Conservation (phyloP, 192 early-diverging fungal genomes). For the Umbelopsis vinacea region DNA sequence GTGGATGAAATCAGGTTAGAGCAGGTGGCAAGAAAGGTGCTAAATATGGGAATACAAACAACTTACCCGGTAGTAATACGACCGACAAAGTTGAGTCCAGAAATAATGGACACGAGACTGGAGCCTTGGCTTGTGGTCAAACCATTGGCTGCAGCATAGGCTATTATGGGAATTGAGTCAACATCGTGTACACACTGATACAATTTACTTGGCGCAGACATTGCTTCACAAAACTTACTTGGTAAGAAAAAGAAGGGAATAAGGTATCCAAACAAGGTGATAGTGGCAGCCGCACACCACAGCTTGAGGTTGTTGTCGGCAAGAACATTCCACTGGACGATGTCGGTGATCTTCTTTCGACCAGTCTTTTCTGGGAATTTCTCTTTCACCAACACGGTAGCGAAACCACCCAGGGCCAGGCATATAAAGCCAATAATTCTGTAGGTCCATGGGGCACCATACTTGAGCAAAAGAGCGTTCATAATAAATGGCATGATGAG, state of each 20-base stretch:
- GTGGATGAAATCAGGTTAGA: not conserved
- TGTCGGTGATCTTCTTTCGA: slow-evolving; percentile 19
- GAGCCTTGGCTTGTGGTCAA: slow-evolving; percentile 31
- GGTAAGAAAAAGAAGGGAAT: slow-evolving; percentile 36
- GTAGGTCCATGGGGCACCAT: slow-evolving; percentile 53
- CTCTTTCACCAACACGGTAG: slow-evolving; percentile 22
- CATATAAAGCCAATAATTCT: slow-evolving; percentile 36
- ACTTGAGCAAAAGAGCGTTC: slow-evolving; percentile 53
- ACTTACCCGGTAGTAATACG: slow-evolving; percentile 31
- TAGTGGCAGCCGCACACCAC: slow-evolving; percentile 26
- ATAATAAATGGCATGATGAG: slow-evolving; percentile 64
- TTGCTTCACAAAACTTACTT: slow-evolving; percentile 23
- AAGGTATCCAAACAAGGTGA: slow-evolving; percentile 29
- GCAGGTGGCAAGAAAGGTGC: not conserved
- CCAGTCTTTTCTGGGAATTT: not conserved
- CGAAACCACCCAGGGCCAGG: slow-evolving; percentile 11
- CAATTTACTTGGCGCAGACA: too few species aligned
- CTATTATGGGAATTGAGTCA: not conserved
- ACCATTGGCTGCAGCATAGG: slow-evolving; percentile 31
- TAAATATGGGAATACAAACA: not conserved
- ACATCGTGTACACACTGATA: not conserved
- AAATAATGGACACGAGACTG: slow-evolving; percentile 22
- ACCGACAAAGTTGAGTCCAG: slow-evolving; percentile 29
- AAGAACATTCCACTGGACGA: slow-evolving; percentile 28
- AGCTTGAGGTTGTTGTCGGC: slow-evolving; percentile 28